phyloP scores from a whole-genome alignment of 768 basidiomycete species.

The Galerina sulciceps region DNA sequence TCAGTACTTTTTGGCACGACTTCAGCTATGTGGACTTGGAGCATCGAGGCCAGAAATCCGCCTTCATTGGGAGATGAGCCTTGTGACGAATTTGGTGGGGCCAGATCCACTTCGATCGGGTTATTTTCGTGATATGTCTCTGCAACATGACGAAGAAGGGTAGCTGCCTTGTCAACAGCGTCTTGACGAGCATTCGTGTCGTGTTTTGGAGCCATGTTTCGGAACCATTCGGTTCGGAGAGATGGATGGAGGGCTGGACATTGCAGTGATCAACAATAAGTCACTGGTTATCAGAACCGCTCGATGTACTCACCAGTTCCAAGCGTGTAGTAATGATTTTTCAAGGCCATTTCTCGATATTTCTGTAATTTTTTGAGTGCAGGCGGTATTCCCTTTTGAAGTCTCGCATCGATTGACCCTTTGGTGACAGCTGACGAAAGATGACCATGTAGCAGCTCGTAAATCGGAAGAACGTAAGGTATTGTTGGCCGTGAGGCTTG shows the following conservation, averaged over 20 bases:
- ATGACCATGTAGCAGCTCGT: constrained; percentile 26
- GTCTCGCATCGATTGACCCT: neutral
- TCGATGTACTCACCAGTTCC: constrained; percentile 28
- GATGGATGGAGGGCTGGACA: constrained; percentile 33
- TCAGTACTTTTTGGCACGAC: neutral
- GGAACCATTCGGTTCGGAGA: constrained; percentile 27
- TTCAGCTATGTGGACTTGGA: too few species aligned
- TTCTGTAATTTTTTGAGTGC: constrained; percentile 31
- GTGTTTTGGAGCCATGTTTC: neutral
- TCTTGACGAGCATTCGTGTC: neutral
- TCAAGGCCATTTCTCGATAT: constrained; percentile 24
- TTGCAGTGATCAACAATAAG: neutral
- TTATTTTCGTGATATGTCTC: neutral
- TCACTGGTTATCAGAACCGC: neutral
- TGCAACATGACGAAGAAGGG: constrained; percentile 1
- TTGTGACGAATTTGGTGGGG: neutral
- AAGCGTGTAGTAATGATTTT: constrained; percentile 29
- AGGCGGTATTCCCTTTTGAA: constrained; percentile 22
- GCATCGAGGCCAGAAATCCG: neutral
- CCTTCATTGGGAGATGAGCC: too few species aligned
- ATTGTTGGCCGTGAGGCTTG: constrained; percentile 26
- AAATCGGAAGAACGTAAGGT: constrained; percentile 35
- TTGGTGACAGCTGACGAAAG: constrained; percentile 12
- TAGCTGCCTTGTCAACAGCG: constrained; percentile 6
- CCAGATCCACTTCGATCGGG: neutral